Evolutionary conservation across 306 rosid genomes (phyloP), one percentile per base, ranked within the genome.

Genomic region (Quercus alba): DNA sequence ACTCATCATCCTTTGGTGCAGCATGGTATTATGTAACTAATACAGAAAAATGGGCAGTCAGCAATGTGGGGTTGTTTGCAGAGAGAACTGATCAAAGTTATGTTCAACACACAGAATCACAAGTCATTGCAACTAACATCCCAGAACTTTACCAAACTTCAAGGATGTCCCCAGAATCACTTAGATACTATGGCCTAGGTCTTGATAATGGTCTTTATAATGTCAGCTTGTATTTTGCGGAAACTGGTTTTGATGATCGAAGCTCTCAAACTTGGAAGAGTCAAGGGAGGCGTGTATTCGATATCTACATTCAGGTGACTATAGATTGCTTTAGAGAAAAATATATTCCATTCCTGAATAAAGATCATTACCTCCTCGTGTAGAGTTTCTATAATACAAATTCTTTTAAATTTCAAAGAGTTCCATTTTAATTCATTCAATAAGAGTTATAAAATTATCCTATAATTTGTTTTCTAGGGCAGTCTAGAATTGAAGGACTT

Each of bases 11-110:
- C 56, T 91, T 85, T 56, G 93, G 98, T 72, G 81, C 94, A 10
- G 90, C 96, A 56, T 77, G 86, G 26, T 90, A 89, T 82, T 89
- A 61, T 83, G 94, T 88, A 31, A 83, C 90, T 14, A 75, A 56
- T 56, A 51, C 87, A 17, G 49, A 28, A 12, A 87, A 87, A 85
- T 90, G 97, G 98, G 96, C 83, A 17, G 91, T 88, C 68, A 94
- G 97, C 74, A 94, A 92, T 62, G 89, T 87, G n/a, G 97, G 98
- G 75, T n/a, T n/a, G n/a, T n/a, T n/a, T n/a, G n/a, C n/a, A n/a
- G n/a, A n/a, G n/a, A n/a, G n/a, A n/a, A n/a, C n/a, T n/a, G n/a
- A n/a, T n/a, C n/a, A n/a, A n/a, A n/a, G 0, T 7, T 91, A 28
- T 80, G 79, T 28, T 18, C 0, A 7, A 35, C 66, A 74, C 49